Conservation (phyloP, 352 stramenopile species). For the Achlya hypogyna region DNA sequence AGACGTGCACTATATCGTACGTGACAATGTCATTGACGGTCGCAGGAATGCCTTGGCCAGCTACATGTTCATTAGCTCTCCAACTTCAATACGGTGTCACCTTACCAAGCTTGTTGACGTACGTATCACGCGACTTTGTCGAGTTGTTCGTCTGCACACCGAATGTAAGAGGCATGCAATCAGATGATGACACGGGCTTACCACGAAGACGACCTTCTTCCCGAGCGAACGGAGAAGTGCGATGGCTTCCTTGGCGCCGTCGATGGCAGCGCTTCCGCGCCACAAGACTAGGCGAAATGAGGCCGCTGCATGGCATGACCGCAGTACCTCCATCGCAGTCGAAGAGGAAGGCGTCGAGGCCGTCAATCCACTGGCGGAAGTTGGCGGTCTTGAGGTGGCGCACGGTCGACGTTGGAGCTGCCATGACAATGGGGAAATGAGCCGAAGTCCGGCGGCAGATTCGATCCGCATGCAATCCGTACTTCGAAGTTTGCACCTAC, state of each 20-base stretch:
- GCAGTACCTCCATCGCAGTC: conserved; percentile 70
- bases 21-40: conserved; percentile 70
- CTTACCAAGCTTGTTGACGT: conserved; percentile 78
- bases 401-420: neutral
- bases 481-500: neutral
- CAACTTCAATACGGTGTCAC: neutral
- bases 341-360: conserved; percentile 65
- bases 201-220: conserved; percentile 81
- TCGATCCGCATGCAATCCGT: neutral
- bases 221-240: conserved; percentile 52
- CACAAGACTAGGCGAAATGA: conserved; percentile 41
- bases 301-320: neutral
- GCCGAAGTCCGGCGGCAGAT: neutral
- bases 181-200: conserved; percentile 18
- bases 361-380: conserved; percentile 39
- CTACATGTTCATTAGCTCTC: conserved; percentile 23
- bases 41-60: conserved; percentile 61
- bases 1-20: conserved; percentile 23
- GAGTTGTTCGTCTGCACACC: conserved; percentile 71
- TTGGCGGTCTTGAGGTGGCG: neutral
- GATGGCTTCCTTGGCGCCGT: conserved; percentile 54
- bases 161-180: neutral
- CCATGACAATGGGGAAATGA: neutral
- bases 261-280: conserved; percentile 51
- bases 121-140: conserved; percentile 67